A percentile compares a stretch with the other conserved stretches of the same genome.
Evolutionary conservation across 2,329 filamentous ascomycete species (phyloP).

Genomic region (Colletotrichum siamense): DNA sequence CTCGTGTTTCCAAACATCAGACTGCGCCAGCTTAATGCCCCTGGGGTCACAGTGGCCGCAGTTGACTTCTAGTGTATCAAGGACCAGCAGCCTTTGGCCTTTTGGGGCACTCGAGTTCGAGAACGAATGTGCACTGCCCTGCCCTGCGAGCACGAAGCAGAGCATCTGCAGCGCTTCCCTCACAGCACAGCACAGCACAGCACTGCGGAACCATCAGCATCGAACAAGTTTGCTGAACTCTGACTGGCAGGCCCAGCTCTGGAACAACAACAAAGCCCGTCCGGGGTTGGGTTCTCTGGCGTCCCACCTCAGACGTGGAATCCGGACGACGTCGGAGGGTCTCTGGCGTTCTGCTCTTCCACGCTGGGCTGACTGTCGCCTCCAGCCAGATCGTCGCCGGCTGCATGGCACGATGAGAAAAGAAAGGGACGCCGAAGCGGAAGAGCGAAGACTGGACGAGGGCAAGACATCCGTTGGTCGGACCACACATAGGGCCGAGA

Average conservation of each 20-base stretch:
- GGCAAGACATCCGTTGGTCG: conserved; percentile 8
- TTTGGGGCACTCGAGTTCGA: not conserved
- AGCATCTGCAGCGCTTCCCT: not conserved
- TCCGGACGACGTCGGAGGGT: conserved; percentile 3
- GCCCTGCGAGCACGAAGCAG: not conserved
- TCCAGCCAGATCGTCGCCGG: not conserved
- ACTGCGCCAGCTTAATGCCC: conserved; percentile 9
- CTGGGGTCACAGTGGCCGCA: not conserved
- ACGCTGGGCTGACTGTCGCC: not conserved
- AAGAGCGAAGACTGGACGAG: conserved; percentile 9
- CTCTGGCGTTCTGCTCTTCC: not conserved
- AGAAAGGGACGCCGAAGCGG: not conserved
- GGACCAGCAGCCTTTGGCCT: not conserved
- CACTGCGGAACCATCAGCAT: conserved; percentile 3
- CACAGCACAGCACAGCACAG: not conserved
- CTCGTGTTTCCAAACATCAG: conserved; percentile 21
- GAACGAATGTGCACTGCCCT: not conserved
- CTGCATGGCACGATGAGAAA: not conserved
- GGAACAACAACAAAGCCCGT: not conserved
- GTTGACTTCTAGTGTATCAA: not conserved
- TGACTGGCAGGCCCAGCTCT: not conserved
- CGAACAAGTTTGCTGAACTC: conserved; percentile 10
- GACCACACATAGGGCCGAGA: conserved; percentile 12
- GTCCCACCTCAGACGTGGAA: not conserved
- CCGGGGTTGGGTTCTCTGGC: conserved; percentile 8